phyloP scores from a whole-genome alignment of 768 basidiomycete genomes.

The Mycena maculata region DNA sequence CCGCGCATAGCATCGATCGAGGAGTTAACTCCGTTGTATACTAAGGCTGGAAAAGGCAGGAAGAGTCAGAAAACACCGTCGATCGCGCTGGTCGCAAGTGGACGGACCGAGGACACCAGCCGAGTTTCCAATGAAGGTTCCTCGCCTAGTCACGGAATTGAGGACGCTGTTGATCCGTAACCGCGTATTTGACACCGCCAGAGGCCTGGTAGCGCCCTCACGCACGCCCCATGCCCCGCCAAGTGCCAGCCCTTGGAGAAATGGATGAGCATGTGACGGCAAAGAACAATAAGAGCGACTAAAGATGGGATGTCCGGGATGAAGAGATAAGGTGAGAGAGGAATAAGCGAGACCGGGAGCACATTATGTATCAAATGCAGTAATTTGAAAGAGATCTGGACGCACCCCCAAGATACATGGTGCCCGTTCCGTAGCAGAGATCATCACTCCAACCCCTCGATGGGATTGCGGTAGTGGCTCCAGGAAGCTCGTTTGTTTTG shows the following conservation, averaged over 20 bases:
- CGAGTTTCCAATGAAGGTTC: conserved; percentile 98
- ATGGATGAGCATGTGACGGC: conserved; percentile 80
- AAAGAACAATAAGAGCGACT: conserved; percentile 82
- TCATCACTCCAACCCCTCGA: conserved; percentile 99
- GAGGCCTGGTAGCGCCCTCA: conserved; percentile 89
- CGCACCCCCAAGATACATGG: conserved; percentile 97
- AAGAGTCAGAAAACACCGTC: conserved; percentile 44
- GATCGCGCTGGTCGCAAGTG: conserved; percentile 43
- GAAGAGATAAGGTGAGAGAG: conserved; percentile 78
- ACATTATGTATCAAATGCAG: conserved; percentile 60
- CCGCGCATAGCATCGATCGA: conserved; percentile 90
- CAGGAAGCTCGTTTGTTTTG: conserved; percentile 91
- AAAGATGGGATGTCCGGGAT: conserved; percentile 67
- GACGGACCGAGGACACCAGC: conserved; percentile 95
- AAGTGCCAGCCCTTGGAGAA: conserved; percentile 87
- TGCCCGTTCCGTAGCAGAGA: conserved; percentile 98
- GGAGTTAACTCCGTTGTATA: conserved; percentile 97
- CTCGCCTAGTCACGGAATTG: conserved; percentile 96
- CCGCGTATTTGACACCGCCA: conserved; percentile 86
- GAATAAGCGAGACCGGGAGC: conserved; percentile 61
- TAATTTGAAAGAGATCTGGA: conserved; percentile 73
- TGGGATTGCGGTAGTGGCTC: conserved; percentile 90
- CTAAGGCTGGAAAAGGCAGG: conserved; percentile 76
- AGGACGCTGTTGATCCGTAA: conserved; percentile 97
- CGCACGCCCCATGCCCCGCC: conserved; percentile 97